Evolutionary conservation across 352 stramenopile species (phyloP), one percentile per base, ranked within the genome.

Genomic region (Peronospora tabacina): DNA sequence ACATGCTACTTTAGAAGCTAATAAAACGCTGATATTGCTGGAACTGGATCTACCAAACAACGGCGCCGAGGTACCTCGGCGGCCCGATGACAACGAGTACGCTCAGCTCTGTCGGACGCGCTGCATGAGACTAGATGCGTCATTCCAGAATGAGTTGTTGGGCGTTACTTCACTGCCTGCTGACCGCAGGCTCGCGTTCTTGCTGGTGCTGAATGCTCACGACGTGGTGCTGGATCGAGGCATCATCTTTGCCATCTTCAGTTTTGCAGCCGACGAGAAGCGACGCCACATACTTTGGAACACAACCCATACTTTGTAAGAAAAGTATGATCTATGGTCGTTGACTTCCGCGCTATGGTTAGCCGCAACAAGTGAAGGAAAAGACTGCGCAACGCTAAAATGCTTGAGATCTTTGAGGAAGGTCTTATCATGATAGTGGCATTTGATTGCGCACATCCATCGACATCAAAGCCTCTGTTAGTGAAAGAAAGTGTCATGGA

Each of bases 81-180:
- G 30, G 5, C 60, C 49, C 22, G 46, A 61, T 45, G 55, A 68
- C 26, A 44, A 69, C 17, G 61, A 66, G 22, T 65, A 63, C 35
- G 53, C 59, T 20, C 61, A 63, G 39, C 51, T 69, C 3, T 66
- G 66, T 37, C 61, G 55, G 20, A 66, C 55, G 6, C 61, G 61
- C 28, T 69, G 61, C 43, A 66, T 66, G 55, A 40, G 61, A n/a
- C 48, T 69, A 8, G 55, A 69, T 43, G 51, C 55, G 32, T 53
- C 42, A 1, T 69, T 69, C 44, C 55, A 65, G 30, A 69, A 69
- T 29, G 61, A 69, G 55, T 26, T 69, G 13, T 12, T 66, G 11
- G 56, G 55, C 0, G 7, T 59, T 16, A 41, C 50, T 37, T 47
- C 61, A 16, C 13, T 69, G 19, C 16, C 37, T 34, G 5, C 45